phyloP scores from a whole-genome alignment of 768 basidiomycete genomes.

The Lyophyllum decastes region DNA sequence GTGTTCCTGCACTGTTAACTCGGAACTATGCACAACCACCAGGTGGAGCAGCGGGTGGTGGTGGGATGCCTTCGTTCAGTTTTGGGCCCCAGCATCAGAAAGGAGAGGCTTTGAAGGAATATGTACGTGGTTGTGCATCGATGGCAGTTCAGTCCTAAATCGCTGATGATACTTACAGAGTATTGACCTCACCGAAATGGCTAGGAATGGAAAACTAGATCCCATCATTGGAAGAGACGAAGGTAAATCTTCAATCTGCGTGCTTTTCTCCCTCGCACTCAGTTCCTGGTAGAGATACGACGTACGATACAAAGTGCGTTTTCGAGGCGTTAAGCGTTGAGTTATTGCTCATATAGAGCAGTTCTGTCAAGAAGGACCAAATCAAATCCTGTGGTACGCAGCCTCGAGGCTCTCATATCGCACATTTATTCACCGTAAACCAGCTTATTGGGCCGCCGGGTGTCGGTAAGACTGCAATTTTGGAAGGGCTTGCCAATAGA shows the following conservation, averaged over 20 bases:
- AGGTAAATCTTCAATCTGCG: slow-evolving; percentile 40
- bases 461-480: slow-evolving; percentile 90
- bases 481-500: slow-evolving; percentile 86
- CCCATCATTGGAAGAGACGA: slow-evolving; percentile 90
- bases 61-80: slow-evolving; percentile 62
- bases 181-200: slow-evolving; percentile 82
- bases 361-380: slow-evolving; percentile 89
- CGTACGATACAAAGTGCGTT: slow-evolving; percentile 85
- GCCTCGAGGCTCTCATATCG: too few relatives aligned
- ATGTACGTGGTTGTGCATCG: slow-evolving; percentile 32
- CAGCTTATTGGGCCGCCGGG: slow-evolving; percentile 86
- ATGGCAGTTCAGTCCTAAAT: background rate
- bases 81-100: slow-evolving; percentile 68
- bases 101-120: slow-evolving; percentile 87
- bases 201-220: slow-evolving; percentile 83
- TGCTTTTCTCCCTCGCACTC: too few relatives aligned
- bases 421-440: background rate
- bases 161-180: too few relatives aligned
- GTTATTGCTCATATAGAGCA: slow-evolving; percentile 23
- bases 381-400: slow-evolving; percentile 85
- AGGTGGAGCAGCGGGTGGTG: slow-evolving; percentile 33
- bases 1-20: slow-evolving; percentile 6
- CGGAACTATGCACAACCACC: slow-evolving; percentile 50
- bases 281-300: slow-evolving; percentile 73
- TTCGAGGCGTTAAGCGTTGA: background rate